Base-by-base conservation (phyloP, 1,139 yeast species). In the Kodamaea arcana region DNA sequence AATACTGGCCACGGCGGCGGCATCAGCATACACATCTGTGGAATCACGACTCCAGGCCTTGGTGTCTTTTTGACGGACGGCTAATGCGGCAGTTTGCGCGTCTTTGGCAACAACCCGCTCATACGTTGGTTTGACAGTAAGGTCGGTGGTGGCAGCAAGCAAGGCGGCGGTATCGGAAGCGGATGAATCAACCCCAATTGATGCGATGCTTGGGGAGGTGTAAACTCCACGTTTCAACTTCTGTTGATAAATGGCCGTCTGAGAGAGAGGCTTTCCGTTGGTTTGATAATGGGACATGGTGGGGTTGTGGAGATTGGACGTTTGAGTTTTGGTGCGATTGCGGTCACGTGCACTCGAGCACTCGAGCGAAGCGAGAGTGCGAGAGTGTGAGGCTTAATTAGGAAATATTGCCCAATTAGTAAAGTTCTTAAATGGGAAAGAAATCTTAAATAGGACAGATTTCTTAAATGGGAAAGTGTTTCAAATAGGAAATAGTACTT, bases 101-200 rank as follows among this genome's bases (percentile, higher is more conserved):
- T 79, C 86, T 4, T 69, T 69, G 18, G 86, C 83, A 36, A 78
- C 65, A 16, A 72, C 63, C 44, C 90, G 65, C 54, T 76, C 80
- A 56, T 82, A 83, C 14, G 67, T 50, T 11, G 87, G 79, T 43
- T 72, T 75, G 32, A 82, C 77, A 2, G 80, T 68, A 37, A 80
- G 65, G 55, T 79, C 84, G 10, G 83, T 62, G 6, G 80, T 72
- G 4, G 84, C 77, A 2, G 94, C 94, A 44, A 80, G 64, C 36
- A 80, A 64, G 0, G 92, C 92, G 31, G 94, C 94, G 3, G 84
- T 76, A 53, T 81, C 88, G 10, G 86, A 76, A 22, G 88, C 88
- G 34, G 68, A 66, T 39, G 76, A 67, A 48, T 72, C 73, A 37
- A 85, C 92, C 11, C 97, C 96, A 3, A 84, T 72, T 12, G 74